Base-by-base conservation (phyloP, 257 asterid genomes). In the Gardenia jasminoides region DNA sequence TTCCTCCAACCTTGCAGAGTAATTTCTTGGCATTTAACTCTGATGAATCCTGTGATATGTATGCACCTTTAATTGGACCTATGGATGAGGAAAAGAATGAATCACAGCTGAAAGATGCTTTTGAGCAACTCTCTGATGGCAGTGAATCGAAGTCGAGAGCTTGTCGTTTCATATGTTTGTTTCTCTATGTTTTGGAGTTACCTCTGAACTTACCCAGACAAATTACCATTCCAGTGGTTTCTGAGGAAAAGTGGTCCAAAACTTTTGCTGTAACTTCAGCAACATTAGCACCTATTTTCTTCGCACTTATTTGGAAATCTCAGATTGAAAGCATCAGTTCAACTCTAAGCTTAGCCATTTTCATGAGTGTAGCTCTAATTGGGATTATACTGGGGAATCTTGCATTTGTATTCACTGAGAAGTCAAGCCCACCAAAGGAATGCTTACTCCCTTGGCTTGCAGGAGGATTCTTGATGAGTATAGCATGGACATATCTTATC, bases 401-500 rank as follows among this genome's bases (percentile, higher is more conserved):
- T 2, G 82, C 89, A 22, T 80, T 86, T 28, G 36, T 84, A 19
- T 82, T 80, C 41, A 92, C 96, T 2, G 47, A 83, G 17, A 70
- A 61, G 10, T 79, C 91, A 10, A n/a, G 61, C 77, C 96, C 97
- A 16, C 98, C 98, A 4, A 88, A 80, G 76, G 82, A 87, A 47
- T 85, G 80, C 77, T 65, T 84, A 39, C n/a, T 86, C 80, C 87
- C 87, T 2, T 93, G 98, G 98, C 88, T 91, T 0, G 82, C 80
- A 0, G 95, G 92, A 17, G 89, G 91, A 11, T 93, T 93, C 85
- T 0, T 89, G 69, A 92, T 93, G 98, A 90, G 95, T 83, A 78
- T 91, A 10, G 76, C 82, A 1, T 94, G 98, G 98, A 89, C 96
- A 2, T 94, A 92, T 84, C 79, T 92, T 10, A 70, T 85, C 9